Evolutionary conservation across 176 grass and related monocot species (phyloP).

Genomic region (Oryza longistaminata): DNA sequence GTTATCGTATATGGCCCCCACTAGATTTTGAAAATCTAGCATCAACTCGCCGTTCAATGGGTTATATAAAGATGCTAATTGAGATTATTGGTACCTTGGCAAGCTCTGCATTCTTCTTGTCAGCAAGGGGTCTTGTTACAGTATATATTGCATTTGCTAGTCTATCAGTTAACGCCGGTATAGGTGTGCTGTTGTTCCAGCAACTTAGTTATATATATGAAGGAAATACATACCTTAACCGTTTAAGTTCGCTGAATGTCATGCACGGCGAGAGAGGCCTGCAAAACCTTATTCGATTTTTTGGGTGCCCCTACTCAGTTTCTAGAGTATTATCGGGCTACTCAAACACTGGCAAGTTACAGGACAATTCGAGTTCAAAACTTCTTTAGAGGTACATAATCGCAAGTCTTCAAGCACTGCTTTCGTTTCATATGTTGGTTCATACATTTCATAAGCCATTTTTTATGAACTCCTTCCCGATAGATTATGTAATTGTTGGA

Average conservation of each 20-base stretch:
- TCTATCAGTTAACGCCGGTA: conserved; percentile 83
- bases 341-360: conserved; percentile 55
- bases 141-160: conserved; percentile 89
- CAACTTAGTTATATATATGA: conserved; percentile 90
- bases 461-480: neutral
- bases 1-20: conserved; percentile 76
- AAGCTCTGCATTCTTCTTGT: conserved; percentile 70
- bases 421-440: neutral
- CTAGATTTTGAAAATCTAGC: conserved; percentile 47
- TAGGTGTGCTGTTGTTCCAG: conserved; percentile 77
- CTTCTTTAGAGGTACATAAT: conserved; percentile 43
- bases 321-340: conserved; percentile 57
- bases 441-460: neutral
- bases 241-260: conserved; percentile 53
- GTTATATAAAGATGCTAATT: conserved; percentile 42
- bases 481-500: neutral
- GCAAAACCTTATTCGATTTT: conserved; percentile 81
- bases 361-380: conserved; percentile 79
- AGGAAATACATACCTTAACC: conserved; percentile 81
- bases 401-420: neutral
- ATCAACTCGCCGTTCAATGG: conserved; percentile 40
- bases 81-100: conserved; percentile 54
- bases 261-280: conserved; percentile 64
- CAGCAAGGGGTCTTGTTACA: conserved; percentile 82
- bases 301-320: conserved; percentile 69